Evolutionary conservation across 1,284 basidiomycete genomes (phyloP).

Genomic region (Rhodotorula sp.): DNA sequence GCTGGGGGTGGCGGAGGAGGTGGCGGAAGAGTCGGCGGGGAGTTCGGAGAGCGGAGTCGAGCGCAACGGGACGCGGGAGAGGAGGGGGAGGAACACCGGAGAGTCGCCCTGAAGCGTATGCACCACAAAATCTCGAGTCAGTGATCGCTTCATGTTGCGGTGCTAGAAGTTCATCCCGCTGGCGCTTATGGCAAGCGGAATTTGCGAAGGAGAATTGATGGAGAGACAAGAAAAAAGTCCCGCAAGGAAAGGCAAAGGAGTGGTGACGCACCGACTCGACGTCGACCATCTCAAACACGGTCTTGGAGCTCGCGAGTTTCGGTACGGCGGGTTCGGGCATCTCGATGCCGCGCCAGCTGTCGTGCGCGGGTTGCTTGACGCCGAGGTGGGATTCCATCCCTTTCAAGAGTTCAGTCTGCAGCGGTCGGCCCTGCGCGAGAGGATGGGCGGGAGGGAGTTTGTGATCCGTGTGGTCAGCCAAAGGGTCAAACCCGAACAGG

Average conservation of each 20-base stretch:
- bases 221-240: too few relatives aligned
- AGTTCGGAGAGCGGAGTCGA: slow-evolving; percentile 3
- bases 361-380: slow-evolving; percentile 23
- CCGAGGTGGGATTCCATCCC: slow-evolving; percentile 38
- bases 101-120: slow-evolving; percentile 19
- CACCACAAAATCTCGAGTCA: too few relatives aligned
- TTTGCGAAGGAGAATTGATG: too few relatives aligned
- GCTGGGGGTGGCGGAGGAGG: not conserved
- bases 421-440: slow-evolving; percentile 9
- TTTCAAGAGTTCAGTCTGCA: slow-evolving; percentile 30
- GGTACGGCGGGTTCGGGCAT: slow-evolving; percentile 15
- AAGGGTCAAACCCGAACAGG: too few relatives aligned
- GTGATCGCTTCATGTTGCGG: too few relatives aligned
- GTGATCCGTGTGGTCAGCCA: too few relatives aligned
- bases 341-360: slow-evolving; percentile 34
- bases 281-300: slow-evolving; percentile 39
- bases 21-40: not conserved
- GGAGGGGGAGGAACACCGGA: slow-evolving; percentile 34
- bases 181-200: too few relatives aligned
- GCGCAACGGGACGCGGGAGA: slow-evolving; percentile 21
- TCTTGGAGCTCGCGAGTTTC: slow-evolving; percentile 21
- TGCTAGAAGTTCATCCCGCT: too few relatives aligned
- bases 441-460: not conserved
- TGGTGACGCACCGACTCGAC: slow-evolving; percentile 24
- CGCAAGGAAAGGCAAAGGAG: not conserved